Base-by-base conservation (phyloP, 805 yeast species). In the Wickerhamomyces queroliae region DNA sequence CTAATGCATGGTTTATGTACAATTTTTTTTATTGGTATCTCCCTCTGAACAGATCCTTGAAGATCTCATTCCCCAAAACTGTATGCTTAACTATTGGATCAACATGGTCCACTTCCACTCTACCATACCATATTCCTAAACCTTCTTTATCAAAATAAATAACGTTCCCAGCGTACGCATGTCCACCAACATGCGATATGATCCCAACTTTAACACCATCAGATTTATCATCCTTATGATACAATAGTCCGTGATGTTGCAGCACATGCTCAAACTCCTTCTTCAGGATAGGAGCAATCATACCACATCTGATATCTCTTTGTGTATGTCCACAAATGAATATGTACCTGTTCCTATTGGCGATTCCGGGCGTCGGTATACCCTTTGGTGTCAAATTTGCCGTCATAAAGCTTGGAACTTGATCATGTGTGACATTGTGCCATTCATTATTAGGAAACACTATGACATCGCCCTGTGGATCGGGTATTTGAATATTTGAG, bases 111-210 rank as follows among this genome's bases (percentile, higher is more conserved):
- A 91, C 88, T 35, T 65, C 61, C 2, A 86, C 88, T 38, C 86
- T 65, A 0, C 95, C 93, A 55, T 85, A 86, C 95, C 95, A 86
- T 3, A 80, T 39, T 11, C 43, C 32, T 4, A 46, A 17, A 1
- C 76, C 72, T 24, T 61, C 55, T 10, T 56, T 58, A 35, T 66
- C 66, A 45, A 79, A 78, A 37, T 74, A 71, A 2, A 85, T 62
- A 12, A 87, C 76, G 52, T 87, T 87, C 0, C 95, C 95, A 2
- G 96, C 95, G 59, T 76, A 87, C 2, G 59, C 85, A 56, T 87
- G 96, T 0, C 96, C 96, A 1, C 95, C 95, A 30, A 87, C 67
- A 56, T 87, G 96, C 11, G 90, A 80, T 0, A 83, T 66, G 7
- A 74, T 52, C 0, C 87, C 89, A 25, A 80, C 64, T 26, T 60